Base-by-base conservation (phyloP, 148 eudicot genomes). In the Cornus suecica region DNA sequence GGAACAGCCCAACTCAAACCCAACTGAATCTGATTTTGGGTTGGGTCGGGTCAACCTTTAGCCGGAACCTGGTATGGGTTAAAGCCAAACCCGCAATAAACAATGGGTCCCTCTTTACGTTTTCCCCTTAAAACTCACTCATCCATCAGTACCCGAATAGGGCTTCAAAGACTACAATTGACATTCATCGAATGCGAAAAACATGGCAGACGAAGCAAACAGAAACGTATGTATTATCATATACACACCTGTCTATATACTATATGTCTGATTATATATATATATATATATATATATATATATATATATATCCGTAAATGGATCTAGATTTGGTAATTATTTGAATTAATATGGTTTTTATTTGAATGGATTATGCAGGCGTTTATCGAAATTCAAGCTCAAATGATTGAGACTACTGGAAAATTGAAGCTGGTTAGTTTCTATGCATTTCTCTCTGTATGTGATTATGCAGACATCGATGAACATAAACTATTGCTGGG, bases 341-440 rank as follows among this genome's bases (percentile, higher is more conserved):
- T 75, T 77, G 58, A 77, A 48, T 32, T 5, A 22, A 60, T 32
- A 27, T 28, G 18, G 13, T 14, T 34, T 70, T 76, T 67, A 29
- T 11, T 72, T 22, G 23, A 6, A 31, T 58, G 32, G 75, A 24
- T 23, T 68, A 29, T 45, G 61, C 69, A 93, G 98, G 94, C 96
- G 42, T 93, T 93, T 84, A 23, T 91, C 34, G 98, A 93, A 84
- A 91, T 93, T 87, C 98, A 91, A 83, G 87, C 86, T 74, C 98
- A 94, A 41, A 85, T 93, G 98, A 82, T 93, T 70, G 98, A 91
- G 72, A 85, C 90, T 23, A 88, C 96, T 27, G 91, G 86, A 8
- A 93, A 93, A 81, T 76, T 93, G 79, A 93, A 93, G 79, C 98
- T 91, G 94, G 98, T 91, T 5, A 72, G 77, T 1, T 22, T 15